Percentiles rank a stretch among this genome's conserved stretches.
Conservation (phyloP, 257 asterid species). For the Ajuga chamaepitys region DNA sequence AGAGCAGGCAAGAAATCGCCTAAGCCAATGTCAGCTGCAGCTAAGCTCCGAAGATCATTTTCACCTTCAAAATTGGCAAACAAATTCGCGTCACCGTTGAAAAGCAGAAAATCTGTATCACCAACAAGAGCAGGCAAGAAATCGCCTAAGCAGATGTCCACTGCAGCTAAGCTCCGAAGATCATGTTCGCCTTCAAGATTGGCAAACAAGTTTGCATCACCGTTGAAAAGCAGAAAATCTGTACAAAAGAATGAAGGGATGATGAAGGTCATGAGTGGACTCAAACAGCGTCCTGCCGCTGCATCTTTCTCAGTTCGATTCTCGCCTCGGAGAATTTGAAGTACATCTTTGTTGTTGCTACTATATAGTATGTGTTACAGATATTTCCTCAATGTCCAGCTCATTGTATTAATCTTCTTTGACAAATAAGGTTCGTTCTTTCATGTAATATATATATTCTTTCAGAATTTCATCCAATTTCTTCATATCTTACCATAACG, state of each 20-base stretch:
- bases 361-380: conserved; percentile 16
- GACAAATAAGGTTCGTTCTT: neutral
- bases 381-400: conserved; percentile 49
- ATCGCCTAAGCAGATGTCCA: conserved; percentile 26
- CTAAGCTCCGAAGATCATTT: conserved; percentile 24
- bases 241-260: conserved; percentile 28
- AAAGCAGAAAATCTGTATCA: conserved; percentile 27
- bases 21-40: conserved; percentile 4
- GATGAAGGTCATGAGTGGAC: conserved; percentile 49
- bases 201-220: conserved; percentile 22
- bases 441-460: neutral
- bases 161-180: conserved; percentile 20
- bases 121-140: conserved; percentile 51
- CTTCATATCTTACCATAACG: neutral
- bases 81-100: conserved; percentile 23
- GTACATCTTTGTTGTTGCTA: neutral
- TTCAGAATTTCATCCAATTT: neutral
- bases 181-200: conserved; percentile 28
- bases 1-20: conserved; percentile 30
- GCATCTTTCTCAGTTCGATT: conserved; percentile 30
- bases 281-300: conserved; percentile 51
- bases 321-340: conserved; percentile 48
- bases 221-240: conserved; percentile 20
- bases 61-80: conserved; percentile 26
- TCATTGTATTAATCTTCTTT: neutral